phyloP scores from a whole-genome alignment of 139 green algal species.

The Picochlorum sp. region DNA sequence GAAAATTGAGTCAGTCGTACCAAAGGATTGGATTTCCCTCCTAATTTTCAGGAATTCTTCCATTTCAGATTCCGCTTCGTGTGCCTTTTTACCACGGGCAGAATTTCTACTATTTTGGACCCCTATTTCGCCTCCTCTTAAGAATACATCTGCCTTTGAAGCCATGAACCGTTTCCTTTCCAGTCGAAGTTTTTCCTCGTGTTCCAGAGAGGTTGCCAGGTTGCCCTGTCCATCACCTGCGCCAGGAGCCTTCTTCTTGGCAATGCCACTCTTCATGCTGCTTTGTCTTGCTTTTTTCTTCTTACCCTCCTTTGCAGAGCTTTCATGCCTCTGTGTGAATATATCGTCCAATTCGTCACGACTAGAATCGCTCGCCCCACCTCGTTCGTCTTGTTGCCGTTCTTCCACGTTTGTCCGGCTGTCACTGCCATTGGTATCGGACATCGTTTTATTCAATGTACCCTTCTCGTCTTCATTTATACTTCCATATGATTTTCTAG shows the following conservation, averaged over 20 bases:
- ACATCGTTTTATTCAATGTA: not conserved
- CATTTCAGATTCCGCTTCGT: not conserved
- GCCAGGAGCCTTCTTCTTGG: too few relatives aligned
- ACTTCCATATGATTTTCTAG: not conserved
- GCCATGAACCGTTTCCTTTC: constrained; percentile 56
- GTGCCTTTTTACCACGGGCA: not conserved
- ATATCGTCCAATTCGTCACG: too few relatives aligned
- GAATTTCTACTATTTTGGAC: not conserved
- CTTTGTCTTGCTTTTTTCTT: too few relatives aligned
- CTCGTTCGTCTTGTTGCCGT: too few relatives aligned
- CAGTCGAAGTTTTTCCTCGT: not conserved
- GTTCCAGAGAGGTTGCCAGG: too few relatives aligned
- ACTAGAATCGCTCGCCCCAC: too few relatives aligned
- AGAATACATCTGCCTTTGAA: constrained; percentile 15
- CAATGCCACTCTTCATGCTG: too few relatives aligned
- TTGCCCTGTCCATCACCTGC: too few relatives aligned
- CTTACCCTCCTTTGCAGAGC: too few relatives aligned
- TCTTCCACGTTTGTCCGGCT: too few relatives aligned
- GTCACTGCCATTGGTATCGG: too few relatives aligned
- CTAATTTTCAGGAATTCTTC: constrained; percentile 1
- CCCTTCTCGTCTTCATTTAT: not conserved
- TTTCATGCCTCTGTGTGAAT: too few relatives aligned
- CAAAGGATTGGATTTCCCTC: not conserved
- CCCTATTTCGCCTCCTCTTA: not conserved
- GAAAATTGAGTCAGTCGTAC: not conserved